Base-by-base conservation (phyloP, 164 flowering plant species). In the Cinnamomum micranthum region DNA sequence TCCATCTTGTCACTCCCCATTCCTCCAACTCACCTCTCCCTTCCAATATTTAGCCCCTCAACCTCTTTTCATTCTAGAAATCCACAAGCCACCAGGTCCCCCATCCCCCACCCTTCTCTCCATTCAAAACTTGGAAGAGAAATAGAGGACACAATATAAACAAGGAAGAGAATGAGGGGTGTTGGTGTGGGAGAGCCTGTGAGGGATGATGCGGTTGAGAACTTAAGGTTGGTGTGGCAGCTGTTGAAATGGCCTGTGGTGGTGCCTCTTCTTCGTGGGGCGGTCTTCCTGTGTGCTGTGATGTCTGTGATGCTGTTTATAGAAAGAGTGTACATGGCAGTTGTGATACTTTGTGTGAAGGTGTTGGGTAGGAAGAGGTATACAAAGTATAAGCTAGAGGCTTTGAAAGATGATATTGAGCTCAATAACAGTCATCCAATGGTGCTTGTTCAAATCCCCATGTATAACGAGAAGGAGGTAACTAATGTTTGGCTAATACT, bases 381-480 rank as follows among this genome's bases (percentile, higher is more conserved):
- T 64, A 85, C 84, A 22, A 79, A 80, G 78, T 89, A 86, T 60
- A 82, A 79, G 58, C 67, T 81, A 71, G 87, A 85, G 4, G 74
- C 78, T 63, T 71, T 88, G 67, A 85, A 80, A 74, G 84, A 84
- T 13, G 88, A 85, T 64, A 55, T 86, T 2, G 91, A 90, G 84
- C 71, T 60, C 3, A 77, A 74, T 80, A 73, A 81, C 65, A 65
- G 50, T 51, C 78, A 86, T 41, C 96, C 95, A 31, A 80, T 58
- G 81, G 90, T 91, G 64, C 77, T 91, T 64, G 80, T 89, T 31
- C 93, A 91, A 72, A 88, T 91, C 63, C 94, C 94, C 15, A 91
- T 90, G 94, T 88, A 71, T 23, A 90, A 91, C 69, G 94, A 91
- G 75, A 87, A 77, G 68, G 93, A 91, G 92, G 92, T 91, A 85